phyloP scores from a whole-genome alignment of 192 early-diverging fungal genomes.

The Podila minutissima region DNA sequence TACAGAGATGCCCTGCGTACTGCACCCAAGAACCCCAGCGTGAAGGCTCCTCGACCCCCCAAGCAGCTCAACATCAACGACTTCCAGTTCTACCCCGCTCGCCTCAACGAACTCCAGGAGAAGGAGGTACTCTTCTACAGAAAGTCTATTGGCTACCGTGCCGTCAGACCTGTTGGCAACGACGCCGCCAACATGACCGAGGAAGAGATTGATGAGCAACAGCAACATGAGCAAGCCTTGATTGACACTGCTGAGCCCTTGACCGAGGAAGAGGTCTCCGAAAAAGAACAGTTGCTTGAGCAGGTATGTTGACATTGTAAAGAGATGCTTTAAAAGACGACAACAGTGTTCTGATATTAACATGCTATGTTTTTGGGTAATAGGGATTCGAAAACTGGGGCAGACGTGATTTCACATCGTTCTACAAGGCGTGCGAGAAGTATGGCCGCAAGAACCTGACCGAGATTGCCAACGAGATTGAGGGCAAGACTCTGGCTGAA shows the following conservation, averaged over 20 bases:
- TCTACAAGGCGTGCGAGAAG: conserved; percentile 87
- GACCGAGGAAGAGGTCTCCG: conserved; percentile 87
- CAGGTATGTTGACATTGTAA: conserved; percentile 10
- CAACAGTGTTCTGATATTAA: too few species aligned
- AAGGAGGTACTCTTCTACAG: conserved; percentile 81
- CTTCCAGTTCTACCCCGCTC: conserved; percentile 92
- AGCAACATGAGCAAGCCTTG: conserved; percentile 80
- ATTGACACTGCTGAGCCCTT: conserved; percentile 90
- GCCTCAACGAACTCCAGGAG: conserved; percentile 82
- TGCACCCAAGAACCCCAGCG: conserved; percentile 63
- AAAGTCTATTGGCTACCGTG: conserved; percentile 45
- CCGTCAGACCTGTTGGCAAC: conserved; percentile 21
- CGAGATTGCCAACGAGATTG: conserved; percentile 87
- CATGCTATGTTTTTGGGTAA: conserved; percentile 1
- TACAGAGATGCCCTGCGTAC: conserved; percentile 87
- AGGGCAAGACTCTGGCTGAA: conserved; percentile 91
- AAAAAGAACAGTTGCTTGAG: conserved; percentile 68
- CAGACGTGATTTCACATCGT: conserved; percentile 88
- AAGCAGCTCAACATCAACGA: conserved; percentile 79
- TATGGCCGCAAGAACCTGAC: conserved; percentile 80
- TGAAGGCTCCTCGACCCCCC: conserved; percentile 68
- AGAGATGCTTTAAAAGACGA: too few species aligned
- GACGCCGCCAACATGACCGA: conserved; percentile 58
- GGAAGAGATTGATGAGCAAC: conserved; percentile 65
- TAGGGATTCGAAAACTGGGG: conserved; percentile 93